phyloP scores from a whole-genome alignment of 2,329 filamentous ascomycete species.

The Fusarium pseudograminearum region DNA sequence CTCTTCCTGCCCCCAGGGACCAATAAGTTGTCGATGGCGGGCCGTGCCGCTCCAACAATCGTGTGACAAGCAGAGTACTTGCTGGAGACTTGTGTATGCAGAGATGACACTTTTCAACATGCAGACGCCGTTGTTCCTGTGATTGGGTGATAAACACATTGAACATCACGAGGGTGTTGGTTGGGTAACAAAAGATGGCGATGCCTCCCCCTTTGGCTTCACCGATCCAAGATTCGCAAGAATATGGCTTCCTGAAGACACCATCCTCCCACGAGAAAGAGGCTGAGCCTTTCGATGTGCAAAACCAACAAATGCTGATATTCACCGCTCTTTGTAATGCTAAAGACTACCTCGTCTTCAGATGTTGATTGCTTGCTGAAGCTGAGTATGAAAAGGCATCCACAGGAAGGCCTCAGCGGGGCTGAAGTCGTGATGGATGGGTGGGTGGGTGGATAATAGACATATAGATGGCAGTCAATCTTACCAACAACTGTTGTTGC shows the following conservation, averaged over 20 bases:
- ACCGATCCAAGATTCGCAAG: constrained; percentile 17
- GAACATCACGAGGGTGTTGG: constrained; percentile 17
- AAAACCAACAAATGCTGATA: neutral
- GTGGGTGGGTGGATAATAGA: constrained; percentile 20
- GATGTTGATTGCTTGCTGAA: constrained; percentile 10
- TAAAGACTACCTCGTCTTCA: constrained; percentile 5
- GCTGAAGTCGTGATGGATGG: constrained; percentile 18
- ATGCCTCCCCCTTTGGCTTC: constrained; percentile 16
- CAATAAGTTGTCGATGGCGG: constrained; percentile 6
- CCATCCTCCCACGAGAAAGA: constrained; percentile 6
- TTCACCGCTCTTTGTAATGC: constrained; percentile 29
- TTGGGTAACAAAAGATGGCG: constrained; percentile 18
- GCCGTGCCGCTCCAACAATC: constrained; percentile 9
- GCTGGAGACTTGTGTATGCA: constrained; percentile 7
- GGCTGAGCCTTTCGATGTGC: constrained; percentile 18
- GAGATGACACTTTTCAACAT: constrained; percentile 6
- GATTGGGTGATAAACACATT: constrained; percentile 1
- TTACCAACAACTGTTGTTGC: neutral
- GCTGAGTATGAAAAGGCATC: constrained; percentile 21
- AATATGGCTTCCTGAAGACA: constrained; percentile 3
- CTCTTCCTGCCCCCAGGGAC: neutral
- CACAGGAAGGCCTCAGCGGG: constrained; percentile 34
- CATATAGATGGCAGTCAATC: neutral
- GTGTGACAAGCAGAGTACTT: constrained; percentile 31
- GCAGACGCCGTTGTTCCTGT: neutral